Evolutionary conservation across 768 basidiomycete species (phyloP).

Genomic region (Trametes maxima): DNA sequence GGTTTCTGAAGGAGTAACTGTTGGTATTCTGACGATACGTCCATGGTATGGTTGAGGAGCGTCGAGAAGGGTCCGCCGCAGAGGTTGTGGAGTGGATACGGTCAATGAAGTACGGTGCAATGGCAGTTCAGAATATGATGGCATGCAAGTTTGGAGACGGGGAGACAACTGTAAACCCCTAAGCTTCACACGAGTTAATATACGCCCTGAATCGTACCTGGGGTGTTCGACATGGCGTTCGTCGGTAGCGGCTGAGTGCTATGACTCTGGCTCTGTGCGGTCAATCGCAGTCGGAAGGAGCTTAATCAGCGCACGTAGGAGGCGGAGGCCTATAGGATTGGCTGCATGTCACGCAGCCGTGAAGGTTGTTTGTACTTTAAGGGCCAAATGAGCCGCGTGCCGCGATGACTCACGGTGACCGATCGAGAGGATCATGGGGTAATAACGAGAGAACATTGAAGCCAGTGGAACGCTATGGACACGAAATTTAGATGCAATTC

Average conservation of each 20-base stretch:
- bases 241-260: background rate
- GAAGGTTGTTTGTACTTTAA: background rate
- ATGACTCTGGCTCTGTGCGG: background rate
- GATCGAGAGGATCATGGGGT: background rate
- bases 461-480: background rate
- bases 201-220: background rate
- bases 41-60: background rate
- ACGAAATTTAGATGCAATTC: too few relatives aligned
- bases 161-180: background rate
- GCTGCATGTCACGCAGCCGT: background rate
- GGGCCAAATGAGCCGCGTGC: constrained; percentile 3
- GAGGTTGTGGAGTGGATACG: background rate
- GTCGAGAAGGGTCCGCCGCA: background rate
- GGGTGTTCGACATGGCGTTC: background rate
- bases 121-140: background rate
- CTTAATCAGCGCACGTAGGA: background rate
- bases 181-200: background rate
- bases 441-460: background rate
- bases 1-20: background rate
- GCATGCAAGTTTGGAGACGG: constrained; percentile 6
- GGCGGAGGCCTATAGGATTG: background rate
- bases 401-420: background rate
- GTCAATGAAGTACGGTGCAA: background rate
- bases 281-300: background rate
- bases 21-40: background rate